These are phyloP conservation scores for Mortierella sp. DNA, from an alignment of 371 early-diverging fungal genomes.

Conservation along the genomic window DNA sequence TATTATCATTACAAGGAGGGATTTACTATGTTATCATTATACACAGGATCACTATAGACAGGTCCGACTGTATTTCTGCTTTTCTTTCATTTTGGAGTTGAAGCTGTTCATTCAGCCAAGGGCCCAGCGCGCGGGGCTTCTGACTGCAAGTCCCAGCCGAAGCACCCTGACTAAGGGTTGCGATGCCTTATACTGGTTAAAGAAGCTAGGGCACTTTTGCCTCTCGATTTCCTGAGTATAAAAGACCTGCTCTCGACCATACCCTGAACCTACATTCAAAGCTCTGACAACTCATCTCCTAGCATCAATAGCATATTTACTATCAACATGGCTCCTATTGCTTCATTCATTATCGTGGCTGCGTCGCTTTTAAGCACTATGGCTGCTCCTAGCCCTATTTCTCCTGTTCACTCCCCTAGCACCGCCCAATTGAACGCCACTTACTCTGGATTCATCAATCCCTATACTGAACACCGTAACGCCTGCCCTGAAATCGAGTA, in stretches of 20 bases:
- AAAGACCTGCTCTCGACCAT: not conserved
- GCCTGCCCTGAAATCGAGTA: constrained; percentile 38
- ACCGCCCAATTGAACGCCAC: constrained; percentile 9
- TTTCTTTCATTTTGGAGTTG: too few species aligned
- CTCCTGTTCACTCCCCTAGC: not conserved
- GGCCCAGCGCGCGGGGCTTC: not conserved
- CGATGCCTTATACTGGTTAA: not conserved
- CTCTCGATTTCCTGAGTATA: not conserved
- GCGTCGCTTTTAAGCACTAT: constrained; percentile 26
- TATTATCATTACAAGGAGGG: too few species aligned
- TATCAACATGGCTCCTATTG: constrained; percentile 30
- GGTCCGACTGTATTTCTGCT: too few species aligned
- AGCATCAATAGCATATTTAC: not conserved
- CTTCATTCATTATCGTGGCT: constrained; percentile 21
- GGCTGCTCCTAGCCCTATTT: constrained; percentile 13
- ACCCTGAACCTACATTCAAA: not conserved
- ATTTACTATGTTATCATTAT: too few species aligned
- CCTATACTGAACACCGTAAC: constrained; percentile 18
- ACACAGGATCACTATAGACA: too few species aligned
- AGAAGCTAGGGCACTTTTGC: not conserved
- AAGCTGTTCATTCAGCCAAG: not conserved
- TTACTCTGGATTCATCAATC: constrained; percentile 26
- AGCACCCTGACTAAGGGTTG: not conserved
- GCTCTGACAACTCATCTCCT: not conserved
- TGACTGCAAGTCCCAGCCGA: not conserved